These are phyloP conservation scores for Apiospora sp. DNA, from an alignment of 2,329 filamentous ascomycete genomes.

Conservation along the genomic window DNA sequence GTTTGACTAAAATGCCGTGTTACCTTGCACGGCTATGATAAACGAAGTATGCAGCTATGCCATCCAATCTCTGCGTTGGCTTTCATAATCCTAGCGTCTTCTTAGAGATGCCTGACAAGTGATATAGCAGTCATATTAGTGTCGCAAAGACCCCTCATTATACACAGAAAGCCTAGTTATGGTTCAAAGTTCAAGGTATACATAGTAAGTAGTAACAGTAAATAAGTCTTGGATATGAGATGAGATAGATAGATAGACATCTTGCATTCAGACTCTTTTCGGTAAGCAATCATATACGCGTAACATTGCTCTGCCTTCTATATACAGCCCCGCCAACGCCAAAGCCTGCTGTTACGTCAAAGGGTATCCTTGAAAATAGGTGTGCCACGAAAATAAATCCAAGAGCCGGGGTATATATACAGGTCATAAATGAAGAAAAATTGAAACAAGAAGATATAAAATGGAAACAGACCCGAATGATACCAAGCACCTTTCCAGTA, in stretches of 20 bases:
- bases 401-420: not conserved
- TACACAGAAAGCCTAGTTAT: not conserved
- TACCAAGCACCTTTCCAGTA: not conserved
- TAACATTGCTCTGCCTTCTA: not conserved
- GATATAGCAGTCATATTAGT: too few species aligned
- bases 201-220: not conserved
- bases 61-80: not conserved
- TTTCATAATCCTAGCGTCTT: not conserved
- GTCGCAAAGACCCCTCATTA: not conserved
- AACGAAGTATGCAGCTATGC: not conserved
- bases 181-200: too few species aligned
- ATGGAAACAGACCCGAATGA: too few species aligned
- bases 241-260: not conserved
- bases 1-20: not conserved
- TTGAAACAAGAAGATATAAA: not conserved
- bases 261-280: not conserved
- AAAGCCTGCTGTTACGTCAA: not conserved
- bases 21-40: not conserved
- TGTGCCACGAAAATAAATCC: not conserved
- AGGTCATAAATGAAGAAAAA: not conserved
- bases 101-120: not conserved
- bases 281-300: not conserved
- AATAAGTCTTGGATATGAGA: not conserved
- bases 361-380: not conserved
- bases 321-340: slow-evolving; percentile 5